Evolutionary conservation across 208 protist species (phyloP).

Genomic region (Trypanosoma avium): DNA sequence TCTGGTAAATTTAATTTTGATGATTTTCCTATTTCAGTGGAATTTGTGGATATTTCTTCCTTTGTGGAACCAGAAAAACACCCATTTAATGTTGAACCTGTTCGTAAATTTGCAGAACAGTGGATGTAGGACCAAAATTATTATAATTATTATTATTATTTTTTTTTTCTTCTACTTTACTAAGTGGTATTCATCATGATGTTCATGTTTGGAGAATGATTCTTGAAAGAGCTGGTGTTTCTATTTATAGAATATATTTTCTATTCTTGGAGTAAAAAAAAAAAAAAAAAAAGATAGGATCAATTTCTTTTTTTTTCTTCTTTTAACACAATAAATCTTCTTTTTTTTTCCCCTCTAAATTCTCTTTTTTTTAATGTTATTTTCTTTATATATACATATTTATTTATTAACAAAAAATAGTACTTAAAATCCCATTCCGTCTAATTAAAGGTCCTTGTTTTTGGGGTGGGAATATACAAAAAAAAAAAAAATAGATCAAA

Average conservation of each 20-base stretch:
- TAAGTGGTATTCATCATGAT: background rate
- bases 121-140: background rate
- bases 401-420: too few species aligned
- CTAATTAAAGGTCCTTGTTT: too few species aligned
- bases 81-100: conserved; percentile 38
- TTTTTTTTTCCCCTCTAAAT: too few species aligned
- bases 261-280: too few species aligned
- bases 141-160: conserved; percentile 2
- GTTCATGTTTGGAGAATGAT: too few species aligned
- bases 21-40: conserved; percentile 38
- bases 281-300: too few species aligned
- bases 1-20: conserved; percentile 67
- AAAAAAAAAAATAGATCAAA: background rate
- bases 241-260: too few species aligned
- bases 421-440: too few species aligned
- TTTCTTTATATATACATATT: background rate
- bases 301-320: too few species aligned
- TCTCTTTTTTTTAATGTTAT: conserved; percentile 9
- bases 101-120: conserved; percentile 47
- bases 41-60: conserved; percentile 73
- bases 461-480: background rate
- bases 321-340: too few species aligned
- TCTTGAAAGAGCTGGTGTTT: too few species aligned
- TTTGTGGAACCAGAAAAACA: conserved; percentile 37
- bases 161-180: conserved; percentile 11